Percentiles rank a stretch among this genome's conserved stretches.
Conservation (phyloP, 768 basidiomycete genomes). For the Lactifluus pinguis region DNA sequence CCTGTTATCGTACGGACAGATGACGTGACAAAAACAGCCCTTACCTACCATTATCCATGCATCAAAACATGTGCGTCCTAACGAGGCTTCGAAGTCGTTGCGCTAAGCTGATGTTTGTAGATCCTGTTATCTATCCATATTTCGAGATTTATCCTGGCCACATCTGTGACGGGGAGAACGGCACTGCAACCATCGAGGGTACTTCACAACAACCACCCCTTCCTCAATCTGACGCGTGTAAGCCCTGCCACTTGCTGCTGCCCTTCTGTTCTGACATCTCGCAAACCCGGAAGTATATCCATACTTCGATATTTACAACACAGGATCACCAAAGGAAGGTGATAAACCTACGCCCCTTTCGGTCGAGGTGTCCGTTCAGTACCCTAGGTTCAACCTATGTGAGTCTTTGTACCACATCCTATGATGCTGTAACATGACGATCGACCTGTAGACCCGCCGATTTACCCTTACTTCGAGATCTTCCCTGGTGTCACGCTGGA, state of each 20-base stretch:
- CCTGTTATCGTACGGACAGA: background rate
- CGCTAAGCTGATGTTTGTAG: background rate
- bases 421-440: background rate
- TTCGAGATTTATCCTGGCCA: constrained; percentile 17
- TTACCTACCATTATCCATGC: background rate
- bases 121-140: constrained; percentile 11
- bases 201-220: background rate
- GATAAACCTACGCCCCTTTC: background rate
- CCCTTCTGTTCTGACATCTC: background rate
- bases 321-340: background rate
- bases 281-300: constrained; percentile 21
- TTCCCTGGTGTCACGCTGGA: constrained; percentile 10
- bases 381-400: constrained; percentile 24
- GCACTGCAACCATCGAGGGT: constrained; percentile 18
- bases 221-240: constrained; percentile 10
- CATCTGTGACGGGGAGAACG: background rate
- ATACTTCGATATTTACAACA: constrained; percentile 22
- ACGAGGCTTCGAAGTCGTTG: background rate
- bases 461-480: constrained; percentile 24
- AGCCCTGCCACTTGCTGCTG: background rate
- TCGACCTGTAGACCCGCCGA: constrained; percentile 19
- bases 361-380: constrained; percentile 5
- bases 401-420: background rate
- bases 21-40: background rate
- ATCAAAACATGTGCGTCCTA: constrained; percentile 4